Evolutionary conservation across 805 yeast genomes (phyloP).

Genomic region (Saturnispora mendoncae): DNA sequence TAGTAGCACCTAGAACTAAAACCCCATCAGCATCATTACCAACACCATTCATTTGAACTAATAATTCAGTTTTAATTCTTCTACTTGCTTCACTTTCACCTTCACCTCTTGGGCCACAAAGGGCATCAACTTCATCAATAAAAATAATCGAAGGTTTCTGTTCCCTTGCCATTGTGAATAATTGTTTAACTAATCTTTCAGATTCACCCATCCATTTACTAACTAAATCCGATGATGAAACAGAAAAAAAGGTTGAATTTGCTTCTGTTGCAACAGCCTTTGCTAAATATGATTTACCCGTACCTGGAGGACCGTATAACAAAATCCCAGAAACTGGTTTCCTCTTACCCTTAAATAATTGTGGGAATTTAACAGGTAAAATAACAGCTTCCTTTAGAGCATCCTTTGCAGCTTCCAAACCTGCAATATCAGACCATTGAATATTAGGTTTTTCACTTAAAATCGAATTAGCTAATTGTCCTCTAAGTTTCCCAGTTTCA

Average conservation of each 20-base stretch:
- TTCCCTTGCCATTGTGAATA: constrained; percentile 93
- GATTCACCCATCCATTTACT: constrained; percentile 99
- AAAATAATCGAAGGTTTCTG: constrained; percentile 92
- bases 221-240: constrained; percentile 91
- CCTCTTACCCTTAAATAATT: constrained; percentile 86
- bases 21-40: constrained; percentile 93
- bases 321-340: constrained; percentile 88
- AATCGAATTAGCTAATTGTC: constrained; percentile 88
- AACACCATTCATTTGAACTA: constrained; percentile 98
- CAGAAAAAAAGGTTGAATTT: constrained; percentile 91
- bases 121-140: constrained; percentile 96
- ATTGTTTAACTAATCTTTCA: constrained; percentile 89
- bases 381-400: constrained; percentile 96
- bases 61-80: constrained; percentile 88
- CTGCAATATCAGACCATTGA: constrained; percentile 93
- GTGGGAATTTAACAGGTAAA: constrained; percentile 92
- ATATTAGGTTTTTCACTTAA: constrained; percentile 88
- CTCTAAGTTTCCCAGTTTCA: constrained; percentile 81
- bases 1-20: constrained; percentile 91
- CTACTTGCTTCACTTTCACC: constrained; percentile 96
- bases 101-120: constrained; percentile 97
- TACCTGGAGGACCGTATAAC: constrained; percentile 91
- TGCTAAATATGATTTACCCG: constrained; percentile 94
- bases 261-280: constrained; percentile 99
- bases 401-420: constrained; percentile 89